Conservation (phyloP, 345 rosid species). For the Arabis alpina region DNA sequence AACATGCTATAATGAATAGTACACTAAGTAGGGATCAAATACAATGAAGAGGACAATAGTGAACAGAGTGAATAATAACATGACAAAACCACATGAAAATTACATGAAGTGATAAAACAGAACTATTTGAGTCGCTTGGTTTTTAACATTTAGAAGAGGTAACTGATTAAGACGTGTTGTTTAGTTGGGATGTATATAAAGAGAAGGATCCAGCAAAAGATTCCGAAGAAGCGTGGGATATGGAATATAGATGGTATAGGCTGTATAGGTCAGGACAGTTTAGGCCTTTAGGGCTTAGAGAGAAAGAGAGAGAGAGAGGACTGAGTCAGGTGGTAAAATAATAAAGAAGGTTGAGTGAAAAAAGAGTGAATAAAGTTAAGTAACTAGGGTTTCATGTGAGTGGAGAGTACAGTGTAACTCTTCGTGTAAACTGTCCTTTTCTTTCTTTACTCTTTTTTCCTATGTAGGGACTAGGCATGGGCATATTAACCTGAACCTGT, state of each 20-base stretch:
- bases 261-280: constrained; percentile 22
- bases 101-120: neutral
- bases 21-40: constrained; percentile 16
- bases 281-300: constrained; percentile 27
- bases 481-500: no score
- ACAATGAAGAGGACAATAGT: neutral
- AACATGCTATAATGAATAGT: constrained; percentile 26
- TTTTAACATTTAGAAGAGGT: neutral
- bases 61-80: neutral
- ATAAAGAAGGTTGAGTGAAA: constrained; percentile 30
- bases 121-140: constrained; percentile 10
- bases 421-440: constrained; percentile 48
- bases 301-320: neutral
- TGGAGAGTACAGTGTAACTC: constrained; percentile 34
- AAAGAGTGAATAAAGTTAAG: constrained; percentile 38
- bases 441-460: constrained; percentile 13
- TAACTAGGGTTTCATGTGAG: constrained; percentile 43
- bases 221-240: constrained; percentile 43
- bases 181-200: constrained; percentile 12
- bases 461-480: constrained; percentile 35
- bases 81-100: neutral
- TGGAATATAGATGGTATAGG: constrained; percentile 32
- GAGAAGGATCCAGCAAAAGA: constrained; percentile 39
- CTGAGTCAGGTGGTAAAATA: constrained; percentile 35
- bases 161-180: constrained; percentile 22